Conservation (phyloP, 768 basidiomycete genomes). For the Sarcomyxa edulis region DNA sequence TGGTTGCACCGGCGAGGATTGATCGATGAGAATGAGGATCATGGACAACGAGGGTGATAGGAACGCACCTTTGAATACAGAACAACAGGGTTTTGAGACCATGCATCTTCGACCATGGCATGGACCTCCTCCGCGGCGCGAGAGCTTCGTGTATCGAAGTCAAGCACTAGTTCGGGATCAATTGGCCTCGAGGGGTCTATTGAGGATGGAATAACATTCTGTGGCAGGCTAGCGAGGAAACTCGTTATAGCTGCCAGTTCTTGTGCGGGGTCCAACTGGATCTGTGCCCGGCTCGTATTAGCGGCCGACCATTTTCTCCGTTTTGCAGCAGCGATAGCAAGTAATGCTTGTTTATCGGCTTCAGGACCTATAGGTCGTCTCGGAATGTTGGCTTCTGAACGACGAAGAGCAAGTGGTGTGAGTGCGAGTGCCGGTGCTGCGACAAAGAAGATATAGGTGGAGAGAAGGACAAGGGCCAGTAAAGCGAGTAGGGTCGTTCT, state of each 20-base stretch:
- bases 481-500: conserved; percentile 53
- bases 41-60: conserved; percentile 6
- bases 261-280: conserved; percentile 46
- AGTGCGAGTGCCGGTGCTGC: conserved; percentile 6
- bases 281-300: conserved; percentile 22
- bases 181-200: conserved; percentile 62
- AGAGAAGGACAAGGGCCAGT: conserved; percentile 42
- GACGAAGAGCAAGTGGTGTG: neutral
- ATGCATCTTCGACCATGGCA: conserved; percentile 58
- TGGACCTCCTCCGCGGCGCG: conserved; percentile 57
- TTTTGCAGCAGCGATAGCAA: neutral
- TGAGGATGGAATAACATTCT: conserved; percentile 65
- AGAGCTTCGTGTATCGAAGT: conserved; percentile 71
- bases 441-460: conserved; percentile 52
- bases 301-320: neutral
- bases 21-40: neutral
- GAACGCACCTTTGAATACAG: conserved; percentile 62
- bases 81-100: conserved; percentile 70
- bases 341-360: too few relatives aligned
- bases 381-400: neutral
- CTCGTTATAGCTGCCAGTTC: conserved; percentile 73
- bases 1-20: conserved; percentile 1
- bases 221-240: conserved; percentile 68
- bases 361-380: neutral
- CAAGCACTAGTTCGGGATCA: conserved; percentile 77